A percentile compares a stretch with the other conserved stretches of the same genome.
Evolutionary conservation across 345 rosid species (phyloP).

Genomic region (Hibiscus tridactylites): DNA sequence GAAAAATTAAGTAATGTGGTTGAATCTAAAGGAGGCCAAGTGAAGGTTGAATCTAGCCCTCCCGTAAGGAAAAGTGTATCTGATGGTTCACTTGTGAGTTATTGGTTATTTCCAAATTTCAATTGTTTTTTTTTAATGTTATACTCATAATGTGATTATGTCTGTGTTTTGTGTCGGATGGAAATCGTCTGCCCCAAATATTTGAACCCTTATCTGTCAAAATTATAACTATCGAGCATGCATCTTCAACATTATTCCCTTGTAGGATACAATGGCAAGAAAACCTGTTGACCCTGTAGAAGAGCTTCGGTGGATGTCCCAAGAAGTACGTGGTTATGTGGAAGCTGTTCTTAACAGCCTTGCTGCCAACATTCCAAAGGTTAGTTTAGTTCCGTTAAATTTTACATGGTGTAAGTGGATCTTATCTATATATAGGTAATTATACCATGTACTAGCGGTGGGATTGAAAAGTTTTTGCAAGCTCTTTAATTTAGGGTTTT

Average conservation of each 20-base stretch:
- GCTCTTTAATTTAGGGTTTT: too few relatives aligned
- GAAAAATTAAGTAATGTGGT: conserved; percentile 60
- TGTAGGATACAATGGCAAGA: conserved; percentile 86
- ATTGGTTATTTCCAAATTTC: background rate
- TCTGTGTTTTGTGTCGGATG: too few relatives aligned
- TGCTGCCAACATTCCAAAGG: conserved; percentile 98
- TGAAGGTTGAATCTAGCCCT: conserved; percentile 42
- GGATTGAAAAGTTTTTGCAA: too few relatives aligned
- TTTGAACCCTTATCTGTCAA: too few relatives aligned
- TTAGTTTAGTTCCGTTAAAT: conserved; percentile 18
- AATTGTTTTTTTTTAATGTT: background rate
- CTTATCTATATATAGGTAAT: too few relatives aligned
- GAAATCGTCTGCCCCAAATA: too few relatives aligned
- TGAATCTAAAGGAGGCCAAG: conserved; percentile 63
- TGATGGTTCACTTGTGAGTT: conserved; percentile 95
- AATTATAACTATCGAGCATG: background rate
- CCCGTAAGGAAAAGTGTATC: conserved; percentile 83
- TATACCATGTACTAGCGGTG: too few relatives aligned
- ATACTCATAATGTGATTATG: too few relatives aligned
- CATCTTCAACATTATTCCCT: background rate
- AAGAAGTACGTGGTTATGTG: conserved; percentile 97
- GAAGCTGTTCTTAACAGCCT: conserved; percentile 99
- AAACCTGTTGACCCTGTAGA: conserved; percentile 96
- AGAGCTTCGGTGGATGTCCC: conserved; percentile 99
- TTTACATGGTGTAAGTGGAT: background rate